Conservation (phyloP, 1,284 basidiomycete species). For the Ustilago trichophora region DNA sequence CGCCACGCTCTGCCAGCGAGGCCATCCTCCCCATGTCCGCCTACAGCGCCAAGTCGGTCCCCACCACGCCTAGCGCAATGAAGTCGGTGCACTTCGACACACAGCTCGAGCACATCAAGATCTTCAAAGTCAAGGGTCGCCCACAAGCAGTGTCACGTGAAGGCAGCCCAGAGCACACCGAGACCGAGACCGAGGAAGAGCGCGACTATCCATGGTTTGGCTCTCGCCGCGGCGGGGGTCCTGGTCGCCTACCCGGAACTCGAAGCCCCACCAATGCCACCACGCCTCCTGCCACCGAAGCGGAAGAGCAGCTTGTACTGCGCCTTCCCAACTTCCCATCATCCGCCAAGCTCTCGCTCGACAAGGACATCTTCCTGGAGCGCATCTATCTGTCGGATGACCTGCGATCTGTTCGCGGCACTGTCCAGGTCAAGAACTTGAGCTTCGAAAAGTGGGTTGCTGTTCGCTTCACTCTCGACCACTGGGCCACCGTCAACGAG, state of each 20-base stretch:
- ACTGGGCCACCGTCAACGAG: constrained; percentile 95
- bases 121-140: constrained; percentile 91
- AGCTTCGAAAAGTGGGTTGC: constrained; percentile 88
- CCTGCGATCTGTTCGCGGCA: constrained; percentile 74
- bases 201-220: constrained; percentile 63
- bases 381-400: constrained; percentile 74
- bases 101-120: constrained; percentile 85
- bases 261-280: constrained; percentile 28
- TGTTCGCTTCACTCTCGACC: constrained; percentile 89
- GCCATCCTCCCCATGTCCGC: constrained; percentile 40
- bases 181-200: constrained; percentile 77
- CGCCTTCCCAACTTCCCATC: constrained; percentile 71
- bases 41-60: constrained; percentile 54
- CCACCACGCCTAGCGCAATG: constrained; percentile 73
- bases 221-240: constrained; percentile 34
- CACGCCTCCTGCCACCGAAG: constrained; percentile 30
- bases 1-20: constrained; percentile 69
- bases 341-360: constrained; percentile 66
- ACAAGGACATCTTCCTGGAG: constrained; percentile 71
- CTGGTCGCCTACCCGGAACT: constrained; percentile 11
- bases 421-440: constrained; percentile 82
- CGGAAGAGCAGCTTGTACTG: constrained; percentile 66
- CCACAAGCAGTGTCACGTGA: constrained; percentile 90
- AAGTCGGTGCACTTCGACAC: constrained; percentile 93
- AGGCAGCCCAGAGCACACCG: constrained; percentile 85